phyloP scores from a whole-genome alignment of 441 rosid species.

The Erodium moschatum region DNA sequence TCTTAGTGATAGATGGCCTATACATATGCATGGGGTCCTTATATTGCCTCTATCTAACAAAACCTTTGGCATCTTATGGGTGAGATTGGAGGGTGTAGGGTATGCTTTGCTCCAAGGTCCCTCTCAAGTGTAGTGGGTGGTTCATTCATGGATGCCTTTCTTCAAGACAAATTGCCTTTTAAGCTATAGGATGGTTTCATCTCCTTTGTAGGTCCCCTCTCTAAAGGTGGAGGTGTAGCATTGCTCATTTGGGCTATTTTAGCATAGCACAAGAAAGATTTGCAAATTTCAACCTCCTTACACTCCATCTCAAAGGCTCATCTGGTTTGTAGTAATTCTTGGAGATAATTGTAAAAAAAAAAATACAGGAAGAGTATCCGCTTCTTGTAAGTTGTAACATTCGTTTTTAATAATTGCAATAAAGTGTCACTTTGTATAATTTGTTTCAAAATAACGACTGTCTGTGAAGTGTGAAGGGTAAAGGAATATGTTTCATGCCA shows the following conservation, averaged over 20 bases:
- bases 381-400: no score
- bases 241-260: constrained; percentile 1
- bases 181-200: constrained; percentile 20
- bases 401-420: no score
- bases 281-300: no score
- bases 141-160: constrained; percentile 5
- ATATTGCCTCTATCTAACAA: constrained; percentile 26
- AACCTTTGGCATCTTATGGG: constrained; percentile 22
- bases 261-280: no score
- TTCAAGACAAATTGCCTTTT: constrained; percentile 14
- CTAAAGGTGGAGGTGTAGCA: constrained; percentile 18
- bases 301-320: no score
- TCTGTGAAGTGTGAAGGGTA: no score
- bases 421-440: no score
- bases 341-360: no score
- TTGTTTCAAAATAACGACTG: no score
- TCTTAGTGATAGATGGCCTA: constrained; percentile 18
- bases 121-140: constrained; percentile 3
- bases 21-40: constrained; percentile 15
- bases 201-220: constrained; percentile 20
- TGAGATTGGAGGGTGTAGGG: constrained; percentile 11
- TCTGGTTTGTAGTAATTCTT: no score
- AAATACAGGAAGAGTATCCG: no score
- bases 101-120: constrained; percentile 16
- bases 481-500: no score